Base-by-base conservation (phyloP, 2,329 filamentous ascomycete genomes). In the Cladosporium cucumerinum region DNA sequence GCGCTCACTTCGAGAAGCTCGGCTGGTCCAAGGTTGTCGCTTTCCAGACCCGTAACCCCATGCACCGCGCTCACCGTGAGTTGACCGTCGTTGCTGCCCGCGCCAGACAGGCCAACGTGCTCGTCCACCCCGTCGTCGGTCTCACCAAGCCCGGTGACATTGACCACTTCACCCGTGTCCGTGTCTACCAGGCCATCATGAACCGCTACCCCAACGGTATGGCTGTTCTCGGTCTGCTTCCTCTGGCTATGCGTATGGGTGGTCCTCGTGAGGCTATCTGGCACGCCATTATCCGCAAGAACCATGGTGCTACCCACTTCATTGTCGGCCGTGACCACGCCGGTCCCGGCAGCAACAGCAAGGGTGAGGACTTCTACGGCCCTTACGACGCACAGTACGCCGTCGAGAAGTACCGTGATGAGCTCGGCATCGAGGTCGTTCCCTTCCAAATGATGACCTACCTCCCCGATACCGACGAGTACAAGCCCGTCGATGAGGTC, bases 401-500 rank as follows among this genome's bases (percentile, higher is more conserved):
- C 28, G 93, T 99, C 66, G 93, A 97, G 85, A 92, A 97, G 84
- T 96, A 97, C 87, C 89, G 89, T 76, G 88, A 92, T 71, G 95
- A 99, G 86, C 91, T 99, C 68, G 95, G 94, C 74, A 99, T 99
- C 76, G 92, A 97, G 83, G 95, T 99, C 76, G 95, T 99, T 70
- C 93, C 95, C 72, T 99, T 99, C 89, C 94, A 98, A 84, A 93
- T 96, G 87, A 97, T 99, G 89, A 98, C 96, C 69, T 99, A 98
- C 82, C 89, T 98, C 66, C 95, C 95, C 72, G 95, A 98, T 81
- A 89, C 87, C 76, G 95, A 99, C 79, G 95, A 98, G 85, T 99
- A 99, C 85, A 88, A 87, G 73, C 95, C 95, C 65, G 87, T 93
- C 79, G 92, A 99, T 81, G 87, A 97, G 82, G 94, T 99, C 68